Evolutionary conservation across 2,329 filamentous ascomycete species (phyloP), one percentile per base, ranked within the genome.

Genomic region (Cladosporium sp.): DNA sequence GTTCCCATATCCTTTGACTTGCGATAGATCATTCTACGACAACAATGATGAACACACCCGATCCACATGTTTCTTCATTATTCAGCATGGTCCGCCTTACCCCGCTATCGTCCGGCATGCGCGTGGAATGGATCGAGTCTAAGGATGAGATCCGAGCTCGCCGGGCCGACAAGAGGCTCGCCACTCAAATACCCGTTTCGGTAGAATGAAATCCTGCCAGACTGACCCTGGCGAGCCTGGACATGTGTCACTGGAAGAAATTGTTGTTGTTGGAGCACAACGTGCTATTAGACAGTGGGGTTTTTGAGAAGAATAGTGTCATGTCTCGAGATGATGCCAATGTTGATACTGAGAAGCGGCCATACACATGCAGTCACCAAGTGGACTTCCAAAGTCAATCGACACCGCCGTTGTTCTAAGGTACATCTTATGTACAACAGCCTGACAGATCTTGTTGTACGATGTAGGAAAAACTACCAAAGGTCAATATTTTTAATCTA

Each of bases 81-180:
- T 30, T 21, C 51, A 54, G 51, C 51, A 32, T 16, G n/a, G 23
- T 51, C 23, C 23, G 48, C 48, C 26, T 18, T 54, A 54, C 51
- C 51, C 51, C 51, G 28, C 51, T 54, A 54, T 54, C 51, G 51
- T 7, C 48, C 51, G 51, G 30, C 28, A 30, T 54, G 26, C 51
- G 51, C 28, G 51, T 54, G 51, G 51, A 32, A 54, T 28, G 51
- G 51, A 54, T 54, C 51, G 51, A n/a, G 25, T 30, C 49, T 28
- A 46, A 54, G 32, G 51, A 28, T 13, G 26, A 30, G 51, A 32
- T 54, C 51, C 51, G 51, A 54, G 51, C 51, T 28, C 51, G 26
- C 18, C 51, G 51, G 51, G 14, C 51, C 28, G 51, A 54, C 26
- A n/a, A 28, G 16, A 26, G 5, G 26, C 51, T 54, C 51, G 51